phyloP scores from a whole-genome alignment of 441 rosid species.

The Flueggea neowawraea region DNA sequence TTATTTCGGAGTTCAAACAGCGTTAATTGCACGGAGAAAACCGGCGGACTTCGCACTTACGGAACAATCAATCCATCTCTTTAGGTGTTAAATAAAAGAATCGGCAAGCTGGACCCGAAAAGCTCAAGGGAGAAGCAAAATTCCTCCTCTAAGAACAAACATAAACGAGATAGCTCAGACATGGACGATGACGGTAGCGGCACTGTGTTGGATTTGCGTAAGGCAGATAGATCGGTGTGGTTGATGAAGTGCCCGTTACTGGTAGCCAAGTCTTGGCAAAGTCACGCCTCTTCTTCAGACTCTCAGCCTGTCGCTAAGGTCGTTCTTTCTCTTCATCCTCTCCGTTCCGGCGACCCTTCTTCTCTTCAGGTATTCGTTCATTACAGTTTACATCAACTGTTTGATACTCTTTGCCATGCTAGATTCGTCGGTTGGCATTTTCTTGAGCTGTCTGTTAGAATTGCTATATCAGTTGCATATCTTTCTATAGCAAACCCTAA shows the following conservation, averaged over 20 bases:
- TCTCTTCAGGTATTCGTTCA: constrained; percentile 44
- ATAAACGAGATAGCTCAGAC: constrained; percentile 23
- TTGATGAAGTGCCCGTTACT: constrained; percentile 85
- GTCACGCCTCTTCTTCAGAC: constrained; percentile 43
- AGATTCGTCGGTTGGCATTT: too few species aligned
- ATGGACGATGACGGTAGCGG: constrained; percentile 28
- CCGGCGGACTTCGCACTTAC: too few species aligned
- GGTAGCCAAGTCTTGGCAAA: constrained; percentile 75
- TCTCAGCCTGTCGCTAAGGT: constrained; percentile 57
- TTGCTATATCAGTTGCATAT: too few species aligned
- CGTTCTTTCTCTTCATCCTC: constrained; percentile 58
- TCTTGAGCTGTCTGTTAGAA: too few species aligned
- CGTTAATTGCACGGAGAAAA: too few species aligned
- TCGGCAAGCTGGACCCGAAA: constrained; percentile 3
- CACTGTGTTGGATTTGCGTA: constrained; percentile 48
- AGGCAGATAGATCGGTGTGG: constrained; percentile 71
- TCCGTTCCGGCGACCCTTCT: constrained; percentile 39
- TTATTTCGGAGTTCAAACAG: too few species aligned
- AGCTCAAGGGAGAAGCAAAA: constrained; percentile 7
- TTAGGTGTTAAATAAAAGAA: too few species aligned
- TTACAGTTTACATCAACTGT: too few species aligned
- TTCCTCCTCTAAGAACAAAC: constrained; percentile 11
- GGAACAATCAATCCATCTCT: too few species aligned
- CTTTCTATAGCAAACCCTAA: too few species aligned
- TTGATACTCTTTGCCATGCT: too few species aligned